These are phyloP conservation scores for Anthracocystis panici-leucophaei DNA, from an alignment of 1,284 basidiomycete species.

Conservation along the genomic window DNA sequence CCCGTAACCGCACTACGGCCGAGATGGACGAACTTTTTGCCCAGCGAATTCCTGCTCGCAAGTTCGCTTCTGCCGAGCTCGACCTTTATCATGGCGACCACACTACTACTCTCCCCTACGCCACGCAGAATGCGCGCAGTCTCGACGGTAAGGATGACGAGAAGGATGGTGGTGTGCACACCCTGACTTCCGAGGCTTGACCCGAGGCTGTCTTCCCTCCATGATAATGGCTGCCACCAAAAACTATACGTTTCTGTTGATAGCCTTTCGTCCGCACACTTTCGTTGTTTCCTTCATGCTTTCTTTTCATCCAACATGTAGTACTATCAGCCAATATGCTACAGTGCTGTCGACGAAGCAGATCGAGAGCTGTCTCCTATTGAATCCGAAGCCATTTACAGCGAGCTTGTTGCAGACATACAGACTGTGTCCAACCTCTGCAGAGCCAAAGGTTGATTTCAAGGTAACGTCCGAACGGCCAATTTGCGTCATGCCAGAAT, in stretches of 20 bases:
- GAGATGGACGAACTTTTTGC: constrained; percentile 64
- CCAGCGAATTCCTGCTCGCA: constrained; percentile 64
- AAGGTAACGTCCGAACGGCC: background rate
- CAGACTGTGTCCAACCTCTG: background rate
- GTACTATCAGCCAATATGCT: background rate
- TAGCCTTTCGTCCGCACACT: background rate
- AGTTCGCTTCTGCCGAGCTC: constrained; percentile 52
- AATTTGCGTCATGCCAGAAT: background rate
- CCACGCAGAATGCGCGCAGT: background rate
- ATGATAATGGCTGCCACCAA: background rate
- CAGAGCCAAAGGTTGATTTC: background rate
- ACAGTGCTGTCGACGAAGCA: background rate
- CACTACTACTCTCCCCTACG: background rate
- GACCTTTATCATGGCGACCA: background rate
- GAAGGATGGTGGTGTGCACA: background rate
- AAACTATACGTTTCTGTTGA: background rate
- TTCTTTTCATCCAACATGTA: background rate
- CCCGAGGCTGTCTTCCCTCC: background rate
- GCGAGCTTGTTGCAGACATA: background rate
- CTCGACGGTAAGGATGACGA: background rate
- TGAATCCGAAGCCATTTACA: background rate
- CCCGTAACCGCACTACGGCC: constrained; percentile 50
- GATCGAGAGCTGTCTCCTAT: background rate
- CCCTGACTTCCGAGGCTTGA: background rate
- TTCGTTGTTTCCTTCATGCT: background rate